These are phyloP conservation scores for Oryza officinalis DNA, from an alignment of 176 grass and related monocot genomes.

Conservation along the genomic window DNA sequence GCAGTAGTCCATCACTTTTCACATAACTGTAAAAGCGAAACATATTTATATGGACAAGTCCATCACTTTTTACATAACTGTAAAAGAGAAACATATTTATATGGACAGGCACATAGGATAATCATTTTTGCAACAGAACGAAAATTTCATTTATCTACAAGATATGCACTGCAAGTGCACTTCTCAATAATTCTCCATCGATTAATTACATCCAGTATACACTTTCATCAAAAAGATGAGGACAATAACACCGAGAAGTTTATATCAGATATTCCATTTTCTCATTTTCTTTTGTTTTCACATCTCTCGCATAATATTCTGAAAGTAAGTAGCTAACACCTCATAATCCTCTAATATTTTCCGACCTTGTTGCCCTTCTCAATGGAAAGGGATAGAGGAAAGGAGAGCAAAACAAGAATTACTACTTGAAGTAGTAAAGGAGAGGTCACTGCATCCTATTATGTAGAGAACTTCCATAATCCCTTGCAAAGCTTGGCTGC, in stretches of 20 bases:
- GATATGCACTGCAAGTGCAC: conserved; percentile 24
- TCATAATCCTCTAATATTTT: conserved; percentile 11
- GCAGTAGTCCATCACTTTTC: too few species aligned
- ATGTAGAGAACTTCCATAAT: conserved; percentile 45
- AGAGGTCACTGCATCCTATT: conserved; percentile 14
- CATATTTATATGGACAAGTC: not conserved
- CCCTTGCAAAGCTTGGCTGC: conserved; percentile 55
- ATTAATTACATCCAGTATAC: conserved; percentile 33
- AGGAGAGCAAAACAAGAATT: conserved; percentile 21
- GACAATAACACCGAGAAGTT: conserved; percentile 10
- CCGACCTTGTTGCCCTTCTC: conserved; percentile 28
- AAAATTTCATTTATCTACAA: not conserved
- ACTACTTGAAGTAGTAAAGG: not conserved
- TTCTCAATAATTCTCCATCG: not conserved
- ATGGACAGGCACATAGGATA: not conserved
- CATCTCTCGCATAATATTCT: not conserved
- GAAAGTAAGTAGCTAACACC: conserved; percentile 17
- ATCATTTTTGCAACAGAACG: not conserved
- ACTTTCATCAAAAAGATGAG: conserved; percentile 14
- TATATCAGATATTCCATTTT: not conserved
- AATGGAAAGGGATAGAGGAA: not conserved
- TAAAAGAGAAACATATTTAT: too few species aligned
- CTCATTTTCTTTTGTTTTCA: not conserved
- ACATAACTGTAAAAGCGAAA: too few species aligned
- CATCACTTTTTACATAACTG: too few species aligned